phyloP scores from a whole-genome alignment of 192 early-diverging fungal genomes.

The Coemansia sp. region DNA sequence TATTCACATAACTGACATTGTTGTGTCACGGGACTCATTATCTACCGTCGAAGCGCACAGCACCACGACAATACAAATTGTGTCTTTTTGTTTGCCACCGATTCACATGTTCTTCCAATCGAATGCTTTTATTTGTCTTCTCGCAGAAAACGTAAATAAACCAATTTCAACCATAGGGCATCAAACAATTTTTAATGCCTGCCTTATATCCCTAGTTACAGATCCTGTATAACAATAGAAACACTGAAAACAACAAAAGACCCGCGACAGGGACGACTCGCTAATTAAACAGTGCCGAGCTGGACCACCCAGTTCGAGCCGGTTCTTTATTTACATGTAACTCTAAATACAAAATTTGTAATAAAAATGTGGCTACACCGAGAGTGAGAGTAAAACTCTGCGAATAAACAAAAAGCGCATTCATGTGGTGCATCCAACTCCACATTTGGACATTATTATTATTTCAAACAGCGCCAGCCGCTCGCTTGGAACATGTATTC shows the following conservation, averaged over 20 bases:
- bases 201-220: not conserved
- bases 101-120: not conserved
- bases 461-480: not conserved
- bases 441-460: not conserved
- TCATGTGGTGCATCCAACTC: too few species aligned
- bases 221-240: not conserved
- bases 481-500: not conserved
- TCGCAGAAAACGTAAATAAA: conserved; percentile 12
- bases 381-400: too few species aligned
- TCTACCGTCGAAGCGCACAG: conserved; percentile 13
- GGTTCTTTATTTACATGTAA: not conserved
- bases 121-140: not conserved
- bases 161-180: not conserved
- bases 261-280: conserved; percentile 8
- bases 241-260: not conserved
- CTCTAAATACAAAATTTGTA: too few species aligned
- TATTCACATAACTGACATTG: conserved; percentile 3
- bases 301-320: not conserved
- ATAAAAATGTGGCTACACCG: too few species aligned
- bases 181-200: not conserved
- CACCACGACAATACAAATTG: not conserved
- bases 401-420: too few species aligned
- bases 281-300: not conserved
- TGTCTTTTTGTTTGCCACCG: conserved; percentile 1
- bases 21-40: not conserved